Base-by-base conservation (phyloP, 1,284 basidiomycete species). In the Cutaneotrichosporon dermatis region DNA sequence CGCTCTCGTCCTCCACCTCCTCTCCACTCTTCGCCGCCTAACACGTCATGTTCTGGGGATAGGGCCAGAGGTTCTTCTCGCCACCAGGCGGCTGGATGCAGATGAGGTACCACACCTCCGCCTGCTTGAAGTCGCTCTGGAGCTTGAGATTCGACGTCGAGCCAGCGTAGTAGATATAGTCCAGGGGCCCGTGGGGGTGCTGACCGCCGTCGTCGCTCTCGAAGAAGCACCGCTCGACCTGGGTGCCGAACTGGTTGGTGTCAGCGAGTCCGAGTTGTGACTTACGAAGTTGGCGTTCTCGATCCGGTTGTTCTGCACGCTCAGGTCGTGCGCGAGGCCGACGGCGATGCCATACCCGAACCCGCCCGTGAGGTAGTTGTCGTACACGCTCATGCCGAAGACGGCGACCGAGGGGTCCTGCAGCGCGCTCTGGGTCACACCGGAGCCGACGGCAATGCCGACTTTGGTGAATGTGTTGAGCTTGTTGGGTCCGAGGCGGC, bases 391-490 rank as follows among this genome's bases (percentile, higher is more conserved):
- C 44, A 45, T 45, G 2, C 44, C 44, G 44, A 9, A 45, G 6
- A 45, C 44, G 15, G 10, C 10, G 44, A 45, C 10, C 25, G 25
- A 25, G 15, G 16, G 15, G 6, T 45, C 25, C 16, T 45, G 40
- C 40, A 41, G 40, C 40, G 40, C 40, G 25, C 16, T 45, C 44
- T 45, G 44, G 44, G 44, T 45, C 3, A 33, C 25, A 10, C 44
- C 44, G 8, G 16, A 25, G 6, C 89, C 89, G 39, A 90, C 83
- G 50, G 63, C 70, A 35, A 73, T 72, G 12, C 74, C 73, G 34
- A 75, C 67, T 58, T 75, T 76, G 66, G 75, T 71, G 53, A 76
- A 64, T 7, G 70, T 69, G 9, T 59, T 60, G 9, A 64, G 60
- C 42, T 70, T 68, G 44, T 71, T 67, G 2, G 64, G 7, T 73